Conservation (phyloP, 345 rosid species). For the Salix brachista region DNA sequence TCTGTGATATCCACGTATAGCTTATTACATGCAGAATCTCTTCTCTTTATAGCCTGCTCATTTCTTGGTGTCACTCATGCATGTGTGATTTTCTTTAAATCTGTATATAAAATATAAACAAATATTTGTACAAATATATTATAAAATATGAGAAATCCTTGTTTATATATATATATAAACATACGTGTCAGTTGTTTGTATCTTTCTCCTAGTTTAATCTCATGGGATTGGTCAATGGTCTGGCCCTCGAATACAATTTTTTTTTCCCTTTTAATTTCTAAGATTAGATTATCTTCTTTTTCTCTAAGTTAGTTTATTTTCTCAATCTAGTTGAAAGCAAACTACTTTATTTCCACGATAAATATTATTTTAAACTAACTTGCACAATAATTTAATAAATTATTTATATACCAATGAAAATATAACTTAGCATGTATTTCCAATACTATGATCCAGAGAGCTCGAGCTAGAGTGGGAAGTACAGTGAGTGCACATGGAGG, state of each 20-base stretch:
- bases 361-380: too few species aligned
- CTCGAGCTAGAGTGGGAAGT: neutral
- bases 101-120: neutral
- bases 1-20: neutral
- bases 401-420: too few species aligned
- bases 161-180: too few species aligned
- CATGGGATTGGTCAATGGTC: neutral
- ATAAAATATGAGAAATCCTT: too few species aligned
- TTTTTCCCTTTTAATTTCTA: neutral
- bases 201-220: too few species aligned
- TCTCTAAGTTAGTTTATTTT: neutral
- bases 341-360: too few species aligned
- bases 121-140: neutral
- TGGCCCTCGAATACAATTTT: neutral
- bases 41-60: neutral
- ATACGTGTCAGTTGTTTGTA: too few species aligned
- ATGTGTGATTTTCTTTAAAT: neutral
- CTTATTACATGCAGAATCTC: neutral
- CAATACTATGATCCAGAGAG: too few species aligned
- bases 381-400: too few species aligned
- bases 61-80: neutral
- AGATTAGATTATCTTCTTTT: neutral
- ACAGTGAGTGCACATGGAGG: conserved; percentile 15
- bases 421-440: too few species aligned
- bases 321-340: too few species aligned